These are phyloP conservation scores for Amauroascus verrucosus DNA, from an alignment of 2,329 filamentous ascomycete species.

Conservation along the genomic window DNA sequence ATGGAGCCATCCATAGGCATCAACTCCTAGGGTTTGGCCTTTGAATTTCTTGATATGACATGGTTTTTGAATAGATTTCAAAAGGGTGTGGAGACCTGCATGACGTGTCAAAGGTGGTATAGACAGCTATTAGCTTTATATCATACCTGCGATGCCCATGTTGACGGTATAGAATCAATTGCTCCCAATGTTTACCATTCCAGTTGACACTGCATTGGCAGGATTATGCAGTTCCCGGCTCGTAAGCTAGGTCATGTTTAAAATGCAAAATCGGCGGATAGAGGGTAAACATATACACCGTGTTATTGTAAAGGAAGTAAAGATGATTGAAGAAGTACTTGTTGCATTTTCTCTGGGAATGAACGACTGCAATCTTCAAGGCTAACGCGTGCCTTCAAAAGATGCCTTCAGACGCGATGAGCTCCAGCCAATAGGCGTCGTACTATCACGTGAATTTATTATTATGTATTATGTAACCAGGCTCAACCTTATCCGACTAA, in stretches of 20 bases:
- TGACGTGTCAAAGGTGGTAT: background rate
- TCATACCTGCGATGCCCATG: conserved; percentile 40
- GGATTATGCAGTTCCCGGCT: background rate
- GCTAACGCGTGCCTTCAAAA: background rate
- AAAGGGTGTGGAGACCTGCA: conserved; percentile 70
- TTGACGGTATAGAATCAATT: conserved; percentile 9
- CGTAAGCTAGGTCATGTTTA: background rate
- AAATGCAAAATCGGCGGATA: background rate
- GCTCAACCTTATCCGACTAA: too few relatives aligned
- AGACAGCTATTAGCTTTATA: background rate
- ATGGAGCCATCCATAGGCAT: conserved; percentile 97
- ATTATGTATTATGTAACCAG: too few relatives aligned
- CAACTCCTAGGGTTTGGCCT: conserved; percentile 84
- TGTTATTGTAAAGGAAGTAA: background rate
- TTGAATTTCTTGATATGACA: conserved; percentile 75
- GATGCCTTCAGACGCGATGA: conserved; percentile 4
- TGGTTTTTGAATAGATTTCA: conserved; percentile 93
- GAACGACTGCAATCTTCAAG: background rate
- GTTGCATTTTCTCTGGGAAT: background rate
- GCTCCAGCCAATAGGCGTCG: conserved; percentile 1
- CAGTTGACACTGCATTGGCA: background rate
- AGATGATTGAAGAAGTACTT: background rate
- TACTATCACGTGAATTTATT: background rate
- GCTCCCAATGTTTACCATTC: conserved; percentile 11
- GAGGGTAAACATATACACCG: background rate